A percentile compares a stretch with the other conserved stretches of the same genome.
Conservation (phyloP, 495 filamentous ascomycete genomes). For the Trichoderma gamsii region DNA sequence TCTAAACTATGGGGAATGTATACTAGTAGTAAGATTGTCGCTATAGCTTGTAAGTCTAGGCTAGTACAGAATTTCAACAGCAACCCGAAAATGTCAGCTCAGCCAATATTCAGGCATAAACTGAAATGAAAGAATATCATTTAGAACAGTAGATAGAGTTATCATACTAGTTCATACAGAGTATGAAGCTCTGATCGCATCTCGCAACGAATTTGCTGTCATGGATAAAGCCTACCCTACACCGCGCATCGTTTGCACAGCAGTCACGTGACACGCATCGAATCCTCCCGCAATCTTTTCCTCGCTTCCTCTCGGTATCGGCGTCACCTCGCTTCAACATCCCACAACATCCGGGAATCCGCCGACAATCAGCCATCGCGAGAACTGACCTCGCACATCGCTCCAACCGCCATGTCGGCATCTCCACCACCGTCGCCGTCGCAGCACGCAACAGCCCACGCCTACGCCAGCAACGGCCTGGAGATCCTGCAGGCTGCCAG, state of each 20-base stretch:
- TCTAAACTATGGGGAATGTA: too few species aligned
- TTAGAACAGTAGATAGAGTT: too few species aligned
- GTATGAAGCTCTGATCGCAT: too few species aligned
- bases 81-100: too few species aligned
- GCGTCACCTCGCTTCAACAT: constrained; percentile 13
- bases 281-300: neutral
- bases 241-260: neutral
- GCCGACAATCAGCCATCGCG: constrained; percentile 14
- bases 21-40: too few species aligned
- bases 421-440: constrained; percentile 12
- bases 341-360: constrained; percentile 12
- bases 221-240: neutral
- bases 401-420: constrained; percentile 1
- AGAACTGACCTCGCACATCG: neutral
- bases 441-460: constrained; percentile 15
- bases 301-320: constrained; percentile 12
- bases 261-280: neutral
- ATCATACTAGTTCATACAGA: too few species aligned
- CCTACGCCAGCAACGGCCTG: constrained; percentile 18
- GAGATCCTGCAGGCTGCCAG: constrained; percentile 18
- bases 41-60: too few species aligned
- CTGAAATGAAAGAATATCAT: too few species aligned
- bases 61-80: too few species aligned
- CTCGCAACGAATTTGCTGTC: too few species aligned
- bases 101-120: too few species aligned